Base-by-base conservation (phyloP, 192 early-diverging fungal genomes). In the Backusella circina region DNA sequence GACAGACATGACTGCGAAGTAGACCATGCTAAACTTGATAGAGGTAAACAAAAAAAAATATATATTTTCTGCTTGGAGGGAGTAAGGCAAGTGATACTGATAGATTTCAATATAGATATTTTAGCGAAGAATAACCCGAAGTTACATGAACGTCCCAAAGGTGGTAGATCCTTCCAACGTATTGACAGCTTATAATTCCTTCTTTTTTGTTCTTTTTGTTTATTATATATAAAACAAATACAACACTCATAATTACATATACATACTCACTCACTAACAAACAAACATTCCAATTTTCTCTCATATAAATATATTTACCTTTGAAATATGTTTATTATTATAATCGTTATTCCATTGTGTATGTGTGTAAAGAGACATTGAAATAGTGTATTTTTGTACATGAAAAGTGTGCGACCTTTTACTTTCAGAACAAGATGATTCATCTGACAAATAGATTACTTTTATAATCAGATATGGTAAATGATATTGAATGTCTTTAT, bases 1-100 rank as follows among this genome's bases (percentile, higher is more conserved):
- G 85, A 91, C 72, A 86, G 89, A 65, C 93, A 94, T 78, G 88
- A 91, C 51, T 94, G 93, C 77, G 87, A 91, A 76, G 92, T 94
- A 85, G 92, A 94, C 82, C 88, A 88, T 84, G 89, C 87, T 74
- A 83, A 88, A 65, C 79, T 86, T 82, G 93, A 90, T 83, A 91
- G 91, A 82, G 77, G 81, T 83, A 76, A 70, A 23, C 18, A 47
- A 15, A 47, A n/a, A n/a, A n/a, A n/a, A n/a, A n/a, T n/a, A n/a
- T n/a, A n/a, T n/a, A n/a, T n/a, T 64, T 47, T 16, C 0, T 18
- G 18, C 5, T 47, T n/a, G 44, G 44, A 6, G 18, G n/a, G 2
- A n/a, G 4, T 15, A 16, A 7, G 18, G 5, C 44, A 47, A 47
- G 39, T 8, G 44, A n/a, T 47, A n/a, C 5, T 47, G 44, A 47